Conservation (phyloP, 2,329 filamentous ascomycete genomes). For the Colletotrichum sp. region DNA sequence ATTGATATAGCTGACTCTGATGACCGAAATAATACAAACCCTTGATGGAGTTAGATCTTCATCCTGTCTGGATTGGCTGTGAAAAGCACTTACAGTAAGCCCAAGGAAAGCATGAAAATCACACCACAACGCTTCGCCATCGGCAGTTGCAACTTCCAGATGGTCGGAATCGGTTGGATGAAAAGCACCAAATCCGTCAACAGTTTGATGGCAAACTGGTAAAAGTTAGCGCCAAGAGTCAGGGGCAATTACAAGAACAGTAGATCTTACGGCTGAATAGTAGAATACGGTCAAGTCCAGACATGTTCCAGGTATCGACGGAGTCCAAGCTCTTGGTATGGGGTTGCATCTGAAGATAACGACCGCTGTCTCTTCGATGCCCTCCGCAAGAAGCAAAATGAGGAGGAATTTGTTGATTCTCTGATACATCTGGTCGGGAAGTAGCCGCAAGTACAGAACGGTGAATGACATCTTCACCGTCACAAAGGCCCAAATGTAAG, state of each 20-base stretch:
- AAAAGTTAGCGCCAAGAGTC: neutral
- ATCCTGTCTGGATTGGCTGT: neutral
- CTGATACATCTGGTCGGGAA: conserved; percentile 12
- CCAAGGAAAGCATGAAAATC: conserved; percentile 30
- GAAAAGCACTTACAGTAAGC: conserved; percentile 24
- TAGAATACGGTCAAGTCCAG: conserved; percentile 31
- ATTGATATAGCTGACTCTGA: conserved; percentile 28
- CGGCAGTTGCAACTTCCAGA: conserved; percentile 37
- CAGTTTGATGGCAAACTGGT: conserved; percentile 36
- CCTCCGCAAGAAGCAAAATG: conserved; percentile 13
- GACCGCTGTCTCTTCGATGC: conserved; percentile 18
- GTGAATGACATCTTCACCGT: conserved; percentile 21
- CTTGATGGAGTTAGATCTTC: neutral
- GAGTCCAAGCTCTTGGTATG: conserved; percentile 19
- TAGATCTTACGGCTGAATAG: conserved; percentile 5
- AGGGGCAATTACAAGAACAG: neutral
- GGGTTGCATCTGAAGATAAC: conserved; percentile 21
- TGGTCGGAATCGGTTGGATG: conserved; percentile 39
- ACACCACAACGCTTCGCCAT: conserved; percentile 29
- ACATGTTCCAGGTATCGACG: conserved; percentile 13
- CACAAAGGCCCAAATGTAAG: conserved; percentile 21
- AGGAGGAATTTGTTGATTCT: conserved; percentile 20
- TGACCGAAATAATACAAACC: conserved; percentile 29
- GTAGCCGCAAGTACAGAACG: conserved; percentile 18
- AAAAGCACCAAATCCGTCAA: conserved; percentile 39